Evolutionary conservation across 2,329 filamentous ascomycete species (phyloP).

Genomic region (Xenoacremonium recifei): DNA sequence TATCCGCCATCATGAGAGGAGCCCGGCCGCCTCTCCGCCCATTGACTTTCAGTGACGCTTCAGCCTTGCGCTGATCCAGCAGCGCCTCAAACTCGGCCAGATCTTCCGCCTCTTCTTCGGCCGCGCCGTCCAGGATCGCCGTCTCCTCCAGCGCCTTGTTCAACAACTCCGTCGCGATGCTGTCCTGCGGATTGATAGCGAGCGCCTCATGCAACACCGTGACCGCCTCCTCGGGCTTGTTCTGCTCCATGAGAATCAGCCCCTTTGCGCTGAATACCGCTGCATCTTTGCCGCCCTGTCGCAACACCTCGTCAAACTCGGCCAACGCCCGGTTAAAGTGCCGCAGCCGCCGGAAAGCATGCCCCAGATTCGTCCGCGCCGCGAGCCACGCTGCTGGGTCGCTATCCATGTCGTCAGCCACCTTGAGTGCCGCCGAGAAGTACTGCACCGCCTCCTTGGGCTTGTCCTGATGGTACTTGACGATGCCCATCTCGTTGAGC

Average conservation of each 20-base stretch:
- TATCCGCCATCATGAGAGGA: slow-evolving; percentile 30
- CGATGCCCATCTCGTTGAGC: slow-evolving; percentile 92
- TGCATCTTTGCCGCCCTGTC: slow-evolving; percentile 77
- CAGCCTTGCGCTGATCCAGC: slow-evolving; percentile 45
- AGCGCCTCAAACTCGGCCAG: slow-evolving; percentile 52
- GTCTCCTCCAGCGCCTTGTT: slow-evolving; percentile 69
- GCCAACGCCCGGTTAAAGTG: slow-evolving; percentile 69
- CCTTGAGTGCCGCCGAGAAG: slow-evolving; percentile 73
- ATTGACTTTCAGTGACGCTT: slow-evolving; percentile 39
- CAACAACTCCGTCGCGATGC: slow-evolving; percentile 75
- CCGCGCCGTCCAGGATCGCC: slow-evolving; percentile 43
- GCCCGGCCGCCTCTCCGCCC: slow-evolving; percentile 19
- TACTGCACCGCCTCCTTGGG: slow-evolving; percentile 72
- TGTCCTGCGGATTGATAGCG: slow-evolving; percentile 75
- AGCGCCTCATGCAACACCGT: slow-evolving; percentile 81
- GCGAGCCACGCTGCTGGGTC: slow-evolving; percentile 81
- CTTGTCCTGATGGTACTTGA: slow-evolving; percentile 89
- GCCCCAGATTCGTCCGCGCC: slow-evolving; percentile 84
- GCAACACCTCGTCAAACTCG: slow-evolving; percentile 84
- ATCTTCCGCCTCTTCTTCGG: slow-evolving; percentile 46
- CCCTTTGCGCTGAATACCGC: slow-evolving; percentile 81
- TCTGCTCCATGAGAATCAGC: slow-evolving; percentile 77
- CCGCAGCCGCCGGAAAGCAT: slow-evolving; percentile 75
- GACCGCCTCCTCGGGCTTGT: slow-evolving; percentile 73
- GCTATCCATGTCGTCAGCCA: slow-evolving; percentile 78